These are phyloP conservation scores for Phytophthora sp. DNA, from an alignment of 352 stramenopile genomes.

Conservation along the genomic window DNA sequence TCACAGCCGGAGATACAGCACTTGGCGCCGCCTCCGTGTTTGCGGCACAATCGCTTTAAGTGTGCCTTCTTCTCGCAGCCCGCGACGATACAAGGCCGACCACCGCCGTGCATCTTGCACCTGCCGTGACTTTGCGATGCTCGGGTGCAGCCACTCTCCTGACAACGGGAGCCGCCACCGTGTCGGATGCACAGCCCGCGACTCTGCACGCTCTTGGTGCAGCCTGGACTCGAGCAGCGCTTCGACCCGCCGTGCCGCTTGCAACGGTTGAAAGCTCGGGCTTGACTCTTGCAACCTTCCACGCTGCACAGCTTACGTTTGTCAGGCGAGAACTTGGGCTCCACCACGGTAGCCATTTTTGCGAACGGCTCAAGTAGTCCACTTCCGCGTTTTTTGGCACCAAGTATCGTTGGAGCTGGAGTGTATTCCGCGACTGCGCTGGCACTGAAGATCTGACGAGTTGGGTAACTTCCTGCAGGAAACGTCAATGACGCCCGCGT, in stretches of 20 bases:
- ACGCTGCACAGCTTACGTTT: conserved; percentile 78
- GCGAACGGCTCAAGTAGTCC: conserved; percentile 27
- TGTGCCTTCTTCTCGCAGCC: conserved; percentile 86
- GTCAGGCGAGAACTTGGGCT: conserved; percentile 68
- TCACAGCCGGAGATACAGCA: conserved; percentile 69
- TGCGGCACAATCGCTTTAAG: conserved; percentile 81
- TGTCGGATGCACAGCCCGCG: conserved; percentile 69
- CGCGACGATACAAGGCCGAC: conserved; percentile 59
- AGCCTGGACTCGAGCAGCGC: conserved; percentile 70
- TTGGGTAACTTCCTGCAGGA: conserved; percentile 3
- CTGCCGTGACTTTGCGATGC: conserved; percentile 77
- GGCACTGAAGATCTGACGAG: not conserved
- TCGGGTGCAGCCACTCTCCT: conserved; percentile 52
- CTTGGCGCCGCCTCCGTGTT: conserved; percentile 84
- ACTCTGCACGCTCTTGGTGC: conserved; percentile 87
- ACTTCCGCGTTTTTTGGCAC: conserved; percentile 9
- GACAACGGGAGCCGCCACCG: conserved; percentile 77
- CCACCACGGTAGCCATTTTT: conserved; percentile 18
- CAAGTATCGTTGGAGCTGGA: not conserved
- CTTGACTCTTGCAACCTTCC: conserved; percentile 82
- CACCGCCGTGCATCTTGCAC: conserved; percentile 70
- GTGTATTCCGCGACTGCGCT: not conserved
- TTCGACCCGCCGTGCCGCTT: conserved; percentile 87
- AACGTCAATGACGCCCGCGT: not conserved
- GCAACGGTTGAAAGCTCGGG: conserved; percentile 82